A percentile compares a stretch with the other conserved stretches of the same genome.
Conservation (phyloP, 805 yeast species). For the Metschnikowia aberdeeniae region DNA sequence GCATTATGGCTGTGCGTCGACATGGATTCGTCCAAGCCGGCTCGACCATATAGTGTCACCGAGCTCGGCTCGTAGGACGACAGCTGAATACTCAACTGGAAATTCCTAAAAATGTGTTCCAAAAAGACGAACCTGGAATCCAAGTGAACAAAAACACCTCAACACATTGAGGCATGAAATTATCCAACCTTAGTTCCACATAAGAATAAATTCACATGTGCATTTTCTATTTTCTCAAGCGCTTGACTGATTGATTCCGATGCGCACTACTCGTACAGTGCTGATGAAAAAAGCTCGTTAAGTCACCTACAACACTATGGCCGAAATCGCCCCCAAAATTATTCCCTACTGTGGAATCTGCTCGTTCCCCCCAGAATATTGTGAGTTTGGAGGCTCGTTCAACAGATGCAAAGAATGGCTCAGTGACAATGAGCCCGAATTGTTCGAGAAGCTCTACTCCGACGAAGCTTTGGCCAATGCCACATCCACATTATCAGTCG, state of each 20-base stretch:
- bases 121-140: too few species aligned
- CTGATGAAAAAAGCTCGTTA: neutral
- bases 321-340: slow-evolving; percentile 27
- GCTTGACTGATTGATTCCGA: too few species aligned
- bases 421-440: slow-evolving; percentile 50
- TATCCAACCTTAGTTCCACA: too few species aligned
- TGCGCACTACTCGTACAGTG: slow-evolving; percentile 3
- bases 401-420: slow-evolving; percentile 86
- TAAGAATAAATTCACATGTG: too few species aligned
- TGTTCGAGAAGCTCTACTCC: slow-evolving; percentile 58
- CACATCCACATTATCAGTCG: slow-evolving; percentile 59
- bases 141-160: too few species aligned
- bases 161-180: too few species aligned
- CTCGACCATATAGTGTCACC: slow-evolving; percentile 30
- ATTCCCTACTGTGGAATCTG: slow-evolving; percentile 76
- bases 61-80: neutral
- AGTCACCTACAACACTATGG: slow-evolving; percentile 17
- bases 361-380: slow-evolving; percentile 82
- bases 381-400: slow-evolving; percentile 83
- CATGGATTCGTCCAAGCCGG: slow-evolving; percentile 59
- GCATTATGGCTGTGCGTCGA: slow-evolving; percentile 63
- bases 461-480: slow-evolving; percentile 55
- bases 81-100: too few species aligned
- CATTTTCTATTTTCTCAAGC: too few species aligned
- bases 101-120: too few species aligned